Evolutionary conservation across 2,329 filamentous ascomycete species (phyloP).

Genomic region (Fusarium sp.): DNA sequence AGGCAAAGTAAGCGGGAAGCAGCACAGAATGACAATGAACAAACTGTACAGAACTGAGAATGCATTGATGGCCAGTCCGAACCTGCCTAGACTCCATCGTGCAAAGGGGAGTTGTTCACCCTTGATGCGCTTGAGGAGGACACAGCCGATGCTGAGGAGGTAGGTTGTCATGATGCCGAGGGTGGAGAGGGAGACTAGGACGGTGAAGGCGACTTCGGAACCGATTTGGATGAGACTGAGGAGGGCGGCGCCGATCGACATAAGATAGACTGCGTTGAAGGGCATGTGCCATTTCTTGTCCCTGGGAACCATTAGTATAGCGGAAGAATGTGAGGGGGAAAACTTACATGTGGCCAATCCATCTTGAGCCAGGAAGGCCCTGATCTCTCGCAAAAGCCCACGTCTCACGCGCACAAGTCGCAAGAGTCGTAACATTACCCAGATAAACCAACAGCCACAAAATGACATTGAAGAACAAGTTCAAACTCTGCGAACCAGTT

Average conservation of each 20-base stretch:
- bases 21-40: slow-evolving; percentile 32
- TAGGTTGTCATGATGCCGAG: slow-evolving; percentile 31
- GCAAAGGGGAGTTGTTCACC: slow-evolving; percentile 21
- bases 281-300: slow-evolving; percentile 36
- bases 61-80: slow-evolving; percentile 22
- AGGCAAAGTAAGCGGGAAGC: slow-evolving; percentile 14
- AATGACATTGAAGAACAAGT: slow-evolving; percentile 27
- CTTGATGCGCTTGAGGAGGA: slow-evolving; percentile 24
- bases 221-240: slow-evolving; percentile 26
- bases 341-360: slow-evolving; percentile 32
- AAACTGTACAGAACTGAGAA: slow-evolving; percentile 30
- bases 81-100: slow-evolving; percentile 18
- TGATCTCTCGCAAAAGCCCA: slow-evolving; percentile 26
- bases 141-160: slow-evolving; percentile 29
- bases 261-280: slow-evolving; percentile 28
- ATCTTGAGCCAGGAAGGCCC: slow-evolving; percentile 22
- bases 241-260: slow-evolving; percentile 27
- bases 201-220: slow-evolving; percentile 24
- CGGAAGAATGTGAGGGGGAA: too few relatives aligned
- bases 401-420: slow-evolving; percentile 30
- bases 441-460: slow-evolving; percentile 29
- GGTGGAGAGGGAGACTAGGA: slow-evolving; percentile 18
- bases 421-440: slow-evolving; percentile 24
- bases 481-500: slow-evolving; percentile 11
- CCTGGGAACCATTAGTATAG: not conserved